phyloP scores from a whole-genome alignment of 2,329 filamentous ascomycete genomes.

The Cladosporium sp. region DNA sequence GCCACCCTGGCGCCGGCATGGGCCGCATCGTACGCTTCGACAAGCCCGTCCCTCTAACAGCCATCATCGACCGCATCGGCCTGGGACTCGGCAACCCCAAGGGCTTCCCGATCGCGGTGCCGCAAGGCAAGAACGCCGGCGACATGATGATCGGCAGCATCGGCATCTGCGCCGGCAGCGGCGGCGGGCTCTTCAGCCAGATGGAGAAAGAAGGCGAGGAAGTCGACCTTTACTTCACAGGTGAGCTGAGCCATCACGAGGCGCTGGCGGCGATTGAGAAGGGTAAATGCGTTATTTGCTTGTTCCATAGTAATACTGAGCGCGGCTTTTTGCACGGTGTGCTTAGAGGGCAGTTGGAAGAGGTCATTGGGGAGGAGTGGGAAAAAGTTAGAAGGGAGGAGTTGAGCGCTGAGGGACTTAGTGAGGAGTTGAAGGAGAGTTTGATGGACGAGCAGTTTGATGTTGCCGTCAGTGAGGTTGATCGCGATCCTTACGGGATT shows the following conservation, averaged over 20 bases:
- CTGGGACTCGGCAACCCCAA: conserved; percentile 63
- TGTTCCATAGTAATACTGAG: conserved; percentile 94
- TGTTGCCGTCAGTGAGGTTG: conserved; percentile 71
- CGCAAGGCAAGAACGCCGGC: conserved; percentile 53
- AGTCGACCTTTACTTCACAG: conserved; percentile 82
- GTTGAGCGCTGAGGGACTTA: conserved; percentile 29
- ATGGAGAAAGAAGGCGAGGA: conserved; percentile 41
- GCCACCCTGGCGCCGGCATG: conserved; percentile 52
- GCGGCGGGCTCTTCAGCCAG: conserved; percentile 68
- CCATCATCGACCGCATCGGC: conserved; percentile 60
- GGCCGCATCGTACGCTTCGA: conserved; percentile 57
- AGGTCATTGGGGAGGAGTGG: conserved; percentile 56
- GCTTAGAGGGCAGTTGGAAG: conserved; percentile 62
- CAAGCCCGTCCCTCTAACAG: conserved; percentile 48
- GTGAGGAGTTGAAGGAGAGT: conserved; percentile 43
- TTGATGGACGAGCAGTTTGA: conserved; percentile 52
- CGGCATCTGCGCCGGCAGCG: conserved; percentile 86
- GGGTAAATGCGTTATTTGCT: conserved; percentile 73
- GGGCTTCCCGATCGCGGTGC: conserved; percentile 60
- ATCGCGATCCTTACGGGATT: conserved; percentile 85
- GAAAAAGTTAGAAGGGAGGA: conserved; percentile 42
- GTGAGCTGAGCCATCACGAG: conserved; percentile 90
- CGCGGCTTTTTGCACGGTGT: conserved; percentile 71
- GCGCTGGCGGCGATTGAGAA: conserved; percentile 81
- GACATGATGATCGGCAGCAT: conserved; percentile 62